Evolutionary conservation across 139 green algal genomes (phyloP).

Genomic region (Coelastrella sp.): DNA sequence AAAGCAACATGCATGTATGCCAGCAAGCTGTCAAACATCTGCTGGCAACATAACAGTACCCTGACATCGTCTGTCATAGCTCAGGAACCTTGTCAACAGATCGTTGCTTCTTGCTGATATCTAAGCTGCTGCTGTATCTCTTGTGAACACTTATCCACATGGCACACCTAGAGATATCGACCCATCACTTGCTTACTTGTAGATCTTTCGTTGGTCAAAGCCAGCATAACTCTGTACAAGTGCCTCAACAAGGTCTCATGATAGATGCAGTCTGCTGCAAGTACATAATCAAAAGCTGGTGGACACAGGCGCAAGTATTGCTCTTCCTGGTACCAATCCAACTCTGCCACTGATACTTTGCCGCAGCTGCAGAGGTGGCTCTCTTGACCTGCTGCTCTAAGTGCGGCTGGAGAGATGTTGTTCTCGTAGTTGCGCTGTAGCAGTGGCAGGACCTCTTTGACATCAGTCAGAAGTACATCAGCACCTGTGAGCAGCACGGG

Average conservation of each 20-base stretch:
- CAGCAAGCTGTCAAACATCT: no score
- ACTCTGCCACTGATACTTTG: conserved; percentile 68
- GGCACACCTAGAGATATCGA: neutral
- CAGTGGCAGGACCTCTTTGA: conserved; percentile 75
- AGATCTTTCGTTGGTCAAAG: conserved; percentile 59
- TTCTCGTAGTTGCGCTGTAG: conserved; percentile 80
- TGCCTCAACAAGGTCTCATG: conserved; percentile 77
- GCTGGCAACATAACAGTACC: no score
- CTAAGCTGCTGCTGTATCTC: no score
- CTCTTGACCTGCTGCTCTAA: conserved; percentile 44
- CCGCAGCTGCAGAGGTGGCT: conserved; percentile 52
- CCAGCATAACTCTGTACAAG: conserved; percentile 73
- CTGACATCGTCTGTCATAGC: no score
- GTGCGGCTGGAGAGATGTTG: conserved; percentile 77
- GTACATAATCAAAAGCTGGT: conserved; percentile 80
- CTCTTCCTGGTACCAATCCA: conserved; percentile 80
- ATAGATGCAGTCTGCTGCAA: conserved; percentile 90
- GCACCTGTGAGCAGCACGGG: conserved; percentile 46
- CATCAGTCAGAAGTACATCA: conserved; percentile 84
- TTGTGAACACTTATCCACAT: no score
- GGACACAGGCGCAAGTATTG: conserved; percentile 39
- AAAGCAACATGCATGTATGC: no score
- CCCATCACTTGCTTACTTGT: conserved; percentile 48
- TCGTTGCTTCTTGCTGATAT: no score
- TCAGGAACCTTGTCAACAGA: no score